Evolutionary conservation across 768 basidiomycete genomes (phyloP), one percentile per base, ranked within the genome.

Genomic region (Hericium coralloides): DNA sequence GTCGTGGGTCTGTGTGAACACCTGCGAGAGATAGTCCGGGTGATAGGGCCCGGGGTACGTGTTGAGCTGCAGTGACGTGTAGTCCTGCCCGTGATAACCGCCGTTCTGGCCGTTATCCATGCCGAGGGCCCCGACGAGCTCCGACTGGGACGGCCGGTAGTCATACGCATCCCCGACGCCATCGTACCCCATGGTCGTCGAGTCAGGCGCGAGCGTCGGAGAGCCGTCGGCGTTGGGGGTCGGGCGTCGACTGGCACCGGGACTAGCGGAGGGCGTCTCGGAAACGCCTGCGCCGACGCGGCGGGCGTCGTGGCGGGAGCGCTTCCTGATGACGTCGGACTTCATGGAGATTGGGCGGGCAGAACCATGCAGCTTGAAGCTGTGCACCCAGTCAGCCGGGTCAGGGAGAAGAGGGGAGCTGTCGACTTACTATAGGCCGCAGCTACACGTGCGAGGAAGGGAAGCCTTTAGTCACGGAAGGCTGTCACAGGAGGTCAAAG

Each of bases 331-430:
- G 38, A 92, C 84, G 60, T 93, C 91, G 4, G 89, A 91, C 68
- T 92, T 92, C 90, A 93, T 92, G 8, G 87, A 89, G 59, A 92
- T 89, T 2, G 91, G 91, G 23, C 91, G 84, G 1, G 87, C 84
- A 18, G 89, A 85, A 17, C 91, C 90, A 68, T 92, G 89, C 2
- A 92, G 74, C 68, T 92, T 92, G 72, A 89, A 89, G 65, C 79
- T 81, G 53, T 39, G 56, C 37, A 20, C 55, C 43, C 55, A 12
- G 53, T 64, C 52, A 61, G 58, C 39, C 38, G 23, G 38, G 53
- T 38, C 1, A 7, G 39, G 38, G 8, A 50, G 41, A 41, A 18
- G 12, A 18, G 0, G 0, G 26, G 6, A 57, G 37, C 17, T 25
- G 54, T 26, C 47, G 22, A 76, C 80, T 75, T 64, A 80, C 79